Base-by-base conservation (phyloP, 192 early-diverging fungal species). In the Coemansia sp. region DNA sequence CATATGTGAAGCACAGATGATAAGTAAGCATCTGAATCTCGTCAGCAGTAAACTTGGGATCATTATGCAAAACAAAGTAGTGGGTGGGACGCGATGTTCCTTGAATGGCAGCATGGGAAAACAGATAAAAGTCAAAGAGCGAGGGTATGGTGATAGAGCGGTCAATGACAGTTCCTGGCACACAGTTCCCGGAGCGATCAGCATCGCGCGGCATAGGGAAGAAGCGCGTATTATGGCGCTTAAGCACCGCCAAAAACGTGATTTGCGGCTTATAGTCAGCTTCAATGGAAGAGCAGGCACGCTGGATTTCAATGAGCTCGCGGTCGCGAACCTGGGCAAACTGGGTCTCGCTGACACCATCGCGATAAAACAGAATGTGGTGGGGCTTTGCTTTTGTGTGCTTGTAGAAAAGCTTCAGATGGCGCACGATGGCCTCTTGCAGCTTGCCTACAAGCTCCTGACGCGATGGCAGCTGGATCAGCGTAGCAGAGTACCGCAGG, bases 51-150 rank as follows among this genome's bases (percentile, higher is more conserved):
- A 94, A 94, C 8, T 80, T 71, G 67, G 91, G 88, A 36, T 97
- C 93, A 52, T 98, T 91, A 53, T 87, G 79, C 35, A 98, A 65
- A 13, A 95, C 92, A 46, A 88, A 85, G 83, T 98, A 98, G 62
- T 91, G 90, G 0, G 88, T 89, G 1, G 94, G 93, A 26, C 92
- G 88, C 12, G 91, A 93, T 1, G 94, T 95, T 30, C 96, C 94
- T 65, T 94, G 92, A 18, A 94, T 82, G 42, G 94, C 92, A 1
- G 88, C 85, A 54, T 98, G 96, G 14, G 92, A 88, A 55, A 88
- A 90, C 16, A 98, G 65, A 53, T 86, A 91, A 59, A 97, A 97
- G 53, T 97, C 91, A 56, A 87, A 89, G 38, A 91, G 85, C 20
- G 74, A 78, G 0, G 93, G 93, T 70, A 94, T 89, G 1, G 82